Evolutionary conservation across 2,329 filamentous ascomycete species (phyloP).

Genomic region (Ophiosphaerella herpotricha): DNA sequence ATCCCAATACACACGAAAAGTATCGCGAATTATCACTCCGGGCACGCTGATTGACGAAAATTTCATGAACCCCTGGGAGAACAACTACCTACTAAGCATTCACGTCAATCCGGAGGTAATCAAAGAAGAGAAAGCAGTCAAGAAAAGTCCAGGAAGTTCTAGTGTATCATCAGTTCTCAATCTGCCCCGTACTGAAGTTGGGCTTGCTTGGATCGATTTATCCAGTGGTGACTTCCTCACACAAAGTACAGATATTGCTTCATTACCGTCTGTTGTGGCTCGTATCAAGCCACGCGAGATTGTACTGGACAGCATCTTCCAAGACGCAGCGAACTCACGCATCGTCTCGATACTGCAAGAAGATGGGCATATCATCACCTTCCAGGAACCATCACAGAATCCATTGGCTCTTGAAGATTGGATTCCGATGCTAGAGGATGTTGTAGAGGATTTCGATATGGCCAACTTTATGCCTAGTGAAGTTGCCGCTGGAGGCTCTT

Average conservation of each 20-base stretch:
- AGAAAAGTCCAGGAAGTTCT: conserved; percentile 33
- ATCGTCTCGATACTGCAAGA: conserved; percentile 73
- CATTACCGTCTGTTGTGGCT: conserved; percentile 78
- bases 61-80: conserved; percentile 92
- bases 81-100: conserved; percentile 88
- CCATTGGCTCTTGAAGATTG: conserved; percentile 65
- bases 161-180: conserved; percentile 40
- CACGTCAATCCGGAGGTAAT: conserved; percentile 57
- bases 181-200: conserved; percentile 58
- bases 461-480: conserved; percentile 69
- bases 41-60: conserved; percentile 97
- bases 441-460: conserved; percentile 60
- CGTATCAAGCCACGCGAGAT: conserved; percentile 85
- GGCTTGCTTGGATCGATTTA: conserved; percentile 90
- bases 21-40: conserved; percentile 87
- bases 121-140: conserved; percentile 27
- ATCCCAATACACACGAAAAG: conserved; percentile 80
- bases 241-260: conserved; percentile 71
- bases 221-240: conserved; percentile 95
- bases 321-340: conserved; percentile 61
- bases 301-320: conserved; percentile 65
- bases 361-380: conserved; percentile 77
- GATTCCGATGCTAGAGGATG: conserved; percentile 75
- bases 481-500: conserved; percentile 73
- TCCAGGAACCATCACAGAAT: conserved; percentile 58